These are phyloP conservation scores for Nothopassalora personata DNA, from an alignment of 2,329 filamentous ascomycete species.

Conservation along the genomic window DNA sequence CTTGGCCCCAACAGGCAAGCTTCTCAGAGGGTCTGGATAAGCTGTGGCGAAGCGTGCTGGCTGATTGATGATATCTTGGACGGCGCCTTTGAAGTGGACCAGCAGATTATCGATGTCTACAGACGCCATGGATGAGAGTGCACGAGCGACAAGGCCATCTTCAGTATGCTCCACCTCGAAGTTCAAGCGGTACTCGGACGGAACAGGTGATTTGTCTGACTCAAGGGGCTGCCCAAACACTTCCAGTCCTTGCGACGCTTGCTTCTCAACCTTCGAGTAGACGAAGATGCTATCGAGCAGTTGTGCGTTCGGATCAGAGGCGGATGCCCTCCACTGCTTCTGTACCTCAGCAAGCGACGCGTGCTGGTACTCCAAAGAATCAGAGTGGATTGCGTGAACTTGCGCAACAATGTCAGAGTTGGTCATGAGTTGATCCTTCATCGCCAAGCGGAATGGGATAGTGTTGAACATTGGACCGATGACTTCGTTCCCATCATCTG, in stretches of 20 bases:
- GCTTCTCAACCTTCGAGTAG: constrained; percentile 8
- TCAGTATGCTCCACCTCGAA: constrained; percentile 14
- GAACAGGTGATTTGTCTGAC: constrained; percentile 11
- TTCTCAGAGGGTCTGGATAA: constrained; percentile 6
- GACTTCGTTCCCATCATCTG: constrained; percentile 6
- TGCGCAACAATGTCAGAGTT: constrained; percentile 6
- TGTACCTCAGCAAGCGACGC: constrained; percentile 14
- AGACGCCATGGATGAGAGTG: constrained; percentile 4
- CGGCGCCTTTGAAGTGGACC: constrained; percentile 5
- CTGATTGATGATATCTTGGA: constrained; percentile 11
- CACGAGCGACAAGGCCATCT: constrained; percentile 7
- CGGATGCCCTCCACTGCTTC: constrained; percentile 8
- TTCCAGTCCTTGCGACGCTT: not conserved
- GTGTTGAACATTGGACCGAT: constrained; percentile 17
- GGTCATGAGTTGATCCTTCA: constrained; percentile 10
- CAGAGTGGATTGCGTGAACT: constrained; percentile 5
- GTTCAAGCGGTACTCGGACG: constrained; percentile 14
- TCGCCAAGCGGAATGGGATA: constrained; percentile 9
- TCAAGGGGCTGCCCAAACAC: constrained; percentile 7
- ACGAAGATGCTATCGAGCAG: constrained; percentile 14
- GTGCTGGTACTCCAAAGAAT: constrained; percentile 12
- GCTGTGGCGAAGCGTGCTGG: constrained; percentile 11
- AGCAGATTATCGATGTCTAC: constrained; percentile 7
- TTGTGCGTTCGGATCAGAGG: constrained; percentile 1
- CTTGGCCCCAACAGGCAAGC: constrained; percentile 4